Conservation (phyloP, 352 stramenopile genomes). For the Pythium dissotocum region DNA sequence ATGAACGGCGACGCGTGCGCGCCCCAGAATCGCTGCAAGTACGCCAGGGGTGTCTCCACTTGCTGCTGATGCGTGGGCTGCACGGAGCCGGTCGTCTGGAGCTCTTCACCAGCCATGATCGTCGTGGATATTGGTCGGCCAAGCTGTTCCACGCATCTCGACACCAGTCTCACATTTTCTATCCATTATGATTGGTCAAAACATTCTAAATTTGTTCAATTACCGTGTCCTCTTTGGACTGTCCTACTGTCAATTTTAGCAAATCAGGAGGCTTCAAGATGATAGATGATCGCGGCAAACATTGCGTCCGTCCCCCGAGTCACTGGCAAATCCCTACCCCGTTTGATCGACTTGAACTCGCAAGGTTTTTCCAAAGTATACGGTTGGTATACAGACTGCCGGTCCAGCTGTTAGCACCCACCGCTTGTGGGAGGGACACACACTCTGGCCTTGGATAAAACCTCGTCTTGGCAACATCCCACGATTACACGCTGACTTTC, state of each 20-base stretch:
- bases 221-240: not conserved
- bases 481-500: conserved; percentile 23
- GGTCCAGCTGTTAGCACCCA: not conserved
- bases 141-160: not conserved
- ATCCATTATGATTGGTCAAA: not conserved
- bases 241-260: not conserved
- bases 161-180: not conserved
- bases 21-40: conserved; percentile 74
- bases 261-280: not conserved
- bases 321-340: not conserved
- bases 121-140: not conserved
- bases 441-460: conserved; percentile 2
- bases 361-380: not conserved
- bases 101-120: conserved; percentile 26
- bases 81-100: not conserved
- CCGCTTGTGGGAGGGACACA: not conserved
- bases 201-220: not conserved
- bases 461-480: conserved; percentile 6
- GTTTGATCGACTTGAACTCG: not conserved
- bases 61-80: conserved; percentile 9
- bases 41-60: conserved; percentile 48
- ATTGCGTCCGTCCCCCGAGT: not conserved
- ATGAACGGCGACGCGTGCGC: conserved; percentile 77
- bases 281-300: conserved; percentile 9
- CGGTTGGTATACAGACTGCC: not conserved